Evolutionary conservation across 1,139 yeast species (phyloP).

Genomic region (Diutina mesorugosa): DNA sequence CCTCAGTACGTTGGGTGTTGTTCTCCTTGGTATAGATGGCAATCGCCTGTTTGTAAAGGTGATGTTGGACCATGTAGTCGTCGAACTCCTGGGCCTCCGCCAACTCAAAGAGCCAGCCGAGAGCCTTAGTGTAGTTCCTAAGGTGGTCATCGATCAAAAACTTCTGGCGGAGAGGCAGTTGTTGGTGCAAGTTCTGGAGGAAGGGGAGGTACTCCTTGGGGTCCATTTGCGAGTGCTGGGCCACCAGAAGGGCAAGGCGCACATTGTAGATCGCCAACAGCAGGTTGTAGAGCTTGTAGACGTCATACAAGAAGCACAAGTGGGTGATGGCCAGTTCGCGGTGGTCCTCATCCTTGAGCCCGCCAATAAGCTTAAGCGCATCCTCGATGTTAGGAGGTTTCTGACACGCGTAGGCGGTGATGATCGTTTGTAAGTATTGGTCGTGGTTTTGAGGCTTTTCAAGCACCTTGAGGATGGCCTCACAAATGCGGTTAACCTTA

Average conservation of each 20-base stretch:
- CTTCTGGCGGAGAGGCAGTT: slow-evolving; percentile 50
- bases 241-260: slow-evolving; percentile 66
- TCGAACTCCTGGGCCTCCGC: slow-evolving; percentile 41
- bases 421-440: slow-evolving; percentile 60
- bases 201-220: slow-evolving; percentile 96
- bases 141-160: slow-evolving; percentile 75
- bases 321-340: slow-evolving; percentile 63
- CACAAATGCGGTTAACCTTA: slow-evolving; percentile 71
- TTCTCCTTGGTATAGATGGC: slow-evolving; percentile 45
- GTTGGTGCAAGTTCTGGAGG: slow-evolving; percentile 64
- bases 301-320: slow-evolving; percentile 84
- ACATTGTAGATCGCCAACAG: slow-evolving; percentile 80
- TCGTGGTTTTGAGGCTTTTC: slow-evolving; percentile 37
- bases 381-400: slow-evolving; percentile 73
- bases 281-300: slow-evolving; percentile 64
- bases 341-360: slow-evolving; percentile 30
- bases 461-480: slow-evolving; percentile 49
- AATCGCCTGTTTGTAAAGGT: slow-evolving; percentile 61
- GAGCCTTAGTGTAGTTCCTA: slow-evolving; percentile 54
- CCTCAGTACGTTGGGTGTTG: slow-evolving; percentile 33
- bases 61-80: slow-evolving; percentile 60
- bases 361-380: slow-evolving; percentile 54
- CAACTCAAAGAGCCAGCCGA: slow-evolving; percentile 48
- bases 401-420: slow-evolving; percentile 90
- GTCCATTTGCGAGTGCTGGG: slow-evolving; percentile 95